Evolutionary conservation across 2,329 filamentous ascomycete species (phyloP).

Genomic region (Fusarium sp.): DNA sequence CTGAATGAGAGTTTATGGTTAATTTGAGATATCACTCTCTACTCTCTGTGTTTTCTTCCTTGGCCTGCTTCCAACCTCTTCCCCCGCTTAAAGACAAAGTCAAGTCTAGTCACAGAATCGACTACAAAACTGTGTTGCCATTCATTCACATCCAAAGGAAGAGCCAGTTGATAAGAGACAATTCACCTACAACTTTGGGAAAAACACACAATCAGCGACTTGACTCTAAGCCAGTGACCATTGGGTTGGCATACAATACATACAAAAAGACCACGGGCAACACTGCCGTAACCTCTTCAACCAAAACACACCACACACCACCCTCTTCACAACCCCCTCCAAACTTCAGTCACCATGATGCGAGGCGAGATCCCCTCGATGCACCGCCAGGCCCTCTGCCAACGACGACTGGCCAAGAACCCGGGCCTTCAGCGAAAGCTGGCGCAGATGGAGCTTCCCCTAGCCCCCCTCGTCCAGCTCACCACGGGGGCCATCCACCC

Average conservation of each 20-base stretch:
- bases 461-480: constrained; percentile 75
- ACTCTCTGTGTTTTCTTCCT: background rate
- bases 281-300: background rate
- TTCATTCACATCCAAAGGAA: constrained; percentile 22
- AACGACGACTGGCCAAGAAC: constrained; percentile 55
- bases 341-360: constrained; percentile 45
- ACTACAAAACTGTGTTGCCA: constrained; percentile 19
- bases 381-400: constrained; percentile 47
- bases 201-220: constrained; percentile 17
- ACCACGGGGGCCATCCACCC: constrained; percentile 72
- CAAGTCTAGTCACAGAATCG: constrained; percentile 10
- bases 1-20: constrained; percentile 1
- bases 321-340: background rate
- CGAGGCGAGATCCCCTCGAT: constrained; percentile 49
- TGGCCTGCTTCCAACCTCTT: background rate
- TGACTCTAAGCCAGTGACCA: constrained; percentile 1
- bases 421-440: constrained; percentile 72
- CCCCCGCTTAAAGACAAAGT: background rate
- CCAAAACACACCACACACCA: background rate
- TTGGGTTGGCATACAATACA: constrained; percentile 13
- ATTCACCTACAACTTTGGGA: constrained; percentile 18
- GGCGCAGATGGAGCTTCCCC: constrained; percentile 71
- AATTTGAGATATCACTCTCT: constrained; percentile 26
- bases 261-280: constrained; percentile 1
- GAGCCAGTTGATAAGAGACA: constrained; percentile 23